Evolutionary conservation across 208 protist genomes (phyloP).

Genomic region (Trypanosoma theileri): DNA sequence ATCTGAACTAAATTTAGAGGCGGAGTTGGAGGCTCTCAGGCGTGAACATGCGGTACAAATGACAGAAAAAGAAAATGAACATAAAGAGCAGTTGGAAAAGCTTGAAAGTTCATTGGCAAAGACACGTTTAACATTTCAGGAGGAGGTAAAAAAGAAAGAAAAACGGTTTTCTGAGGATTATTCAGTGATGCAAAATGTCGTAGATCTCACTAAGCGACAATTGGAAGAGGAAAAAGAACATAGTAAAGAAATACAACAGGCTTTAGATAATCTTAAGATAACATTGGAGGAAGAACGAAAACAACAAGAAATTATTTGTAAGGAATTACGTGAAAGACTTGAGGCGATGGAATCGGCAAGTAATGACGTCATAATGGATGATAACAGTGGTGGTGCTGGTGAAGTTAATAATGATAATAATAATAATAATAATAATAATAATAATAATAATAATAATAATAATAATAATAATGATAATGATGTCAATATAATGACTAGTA

Average conservation of each 20-base stretch:
- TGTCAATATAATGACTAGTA: not conserved
- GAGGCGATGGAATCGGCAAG: conserved; percentile 28
- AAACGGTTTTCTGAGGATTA: conserved; percentile 27
- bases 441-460: no score
- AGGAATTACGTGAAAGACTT: conserved; percentile 25
- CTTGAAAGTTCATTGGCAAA: conserved; percentile 13
- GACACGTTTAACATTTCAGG: conserved; percentile 1
- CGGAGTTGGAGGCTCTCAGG: conserved; percentile 2
- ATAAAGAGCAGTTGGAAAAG: conserved; percentile 6
- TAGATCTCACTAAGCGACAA: conserved; percentile 15
- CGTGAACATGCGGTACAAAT: conserved; percentile 6
- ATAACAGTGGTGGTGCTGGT: no score
- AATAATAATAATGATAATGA: no score
- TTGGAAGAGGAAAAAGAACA: conserved; percentile 4
- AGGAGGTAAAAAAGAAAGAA: conserved; percentile 5
- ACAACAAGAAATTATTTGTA: conserved; percentile 17
- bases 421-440: no score
- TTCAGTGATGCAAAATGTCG: conserved; percentile 23
- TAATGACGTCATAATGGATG: conserved; percentile 12
- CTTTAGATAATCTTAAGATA: not conserved
- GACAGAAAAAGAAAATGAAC: conserved; percentile 11
- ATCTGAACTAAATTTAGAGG: not conserved
- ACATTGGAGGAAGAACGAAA: conserved; percentile 26
- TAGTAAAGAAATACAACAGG: not conserved
- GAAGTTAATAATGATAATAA: no score